phyloP scores from a whole-genome alignment of 306 rosid species.

The Trichosanthes truncata region DNA sequence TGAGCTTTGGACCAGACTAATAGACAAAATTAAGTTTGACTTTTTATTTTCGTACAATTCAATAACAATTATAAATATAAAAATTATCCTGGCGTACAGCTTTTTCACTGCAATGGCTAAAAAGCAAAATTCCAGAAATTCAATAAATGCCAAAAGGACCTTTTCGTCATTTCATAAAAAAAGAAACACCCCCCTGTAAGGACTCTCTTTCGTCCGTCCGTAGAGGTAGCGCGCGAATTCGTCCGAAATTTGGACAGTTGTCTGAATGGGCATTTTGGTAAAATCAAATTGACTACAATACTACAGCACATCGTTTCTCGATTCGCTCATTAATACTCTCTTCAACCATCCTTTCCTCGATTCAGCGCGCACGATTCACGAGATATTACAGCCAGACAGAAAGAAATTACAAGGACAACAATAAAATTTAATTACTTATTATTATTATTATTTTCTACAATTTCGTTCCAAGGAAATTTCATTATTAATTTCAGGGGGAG shows the following conservation, averaged over 20 bases:
- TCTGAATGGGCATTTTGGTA: neutral
- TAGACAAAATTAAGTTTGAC: too few relatives aligned
- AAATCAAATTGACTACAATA: neutral
- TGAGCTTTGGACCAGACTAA: too few relatives aligned
- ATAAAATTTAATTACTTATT: neutral
- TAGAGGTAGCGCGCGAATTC: too few relatives aligned
- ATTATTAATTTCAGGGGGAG: neutral
- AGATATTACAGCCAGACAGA: neutral
- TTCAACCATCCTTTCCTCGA: conserved; percentile 19
- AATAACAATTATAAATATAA: too few relatives aligned
- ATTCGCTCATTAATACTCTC: conserved; percentile 17
- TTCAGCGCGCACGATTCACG: conserved; percentile 19
- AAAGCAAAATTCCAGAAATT: neutral
- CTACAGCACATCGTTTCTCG: conserved; percentile 18
- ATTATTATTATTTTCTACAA: neutral
- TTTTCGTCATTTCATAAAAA: neutral
- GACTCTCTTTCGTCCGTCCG: neutral
- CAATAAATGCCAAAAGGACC: neutral
- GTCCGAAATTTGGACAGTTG: neutral
- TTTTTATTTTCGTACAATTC: too few relatives aligned
- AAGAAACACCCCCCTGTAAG: neutral
- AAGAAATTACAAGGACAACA: neutral
- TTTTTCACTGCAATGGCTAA: too few relatives aligned
- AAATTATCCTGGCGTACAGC: too few relatives aligned
- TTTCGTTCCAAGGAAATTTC: neutral